Percentiles rank a stretch among this genome's conserved stretches.
These are phyloP conservation scores for Glaciozyma martinii DNA, from an alignment of 768 basidiomycete species.

Conservation along the genomic window DNA sequence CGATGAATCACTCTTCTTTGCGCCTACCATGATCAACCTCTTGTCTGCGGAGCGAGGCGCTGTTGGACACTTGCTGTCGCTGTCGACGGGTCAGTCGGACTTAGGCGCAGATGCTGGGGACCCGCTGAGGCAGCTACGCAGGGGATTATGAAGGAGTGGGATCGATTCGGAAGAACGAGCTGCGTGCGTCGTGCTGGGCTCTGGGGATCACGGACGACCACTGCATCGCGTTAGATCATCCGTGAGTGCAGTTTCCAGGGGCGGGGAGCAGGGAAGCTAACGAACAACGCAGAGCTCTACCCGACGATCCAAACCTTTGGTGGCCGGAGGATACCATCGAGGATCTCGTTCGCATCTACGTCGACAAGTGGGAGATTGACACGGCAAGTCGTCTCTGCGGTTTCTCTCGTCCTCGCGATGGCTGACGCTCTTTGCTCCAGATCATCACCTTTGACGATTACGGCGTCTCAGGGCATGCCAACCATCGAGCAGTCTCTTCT, in stretches of 20 bases:
- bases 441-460: slow-evolving; percentile 41
- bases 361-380: slow-evolving; percentile 29
- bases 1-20: slow-evolving; percentile 36
- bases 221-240: slow-evolving; percentile 36
- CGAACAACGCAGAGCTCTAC: slow-evolving; percentile 6
- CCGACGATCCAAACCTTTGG: slow-evolving; percentile 16
- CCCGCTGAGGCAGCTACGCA: neutral
- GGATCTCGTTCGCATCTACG: slow-evolving; percentile 13
- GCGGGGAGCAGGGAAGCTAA: no score
- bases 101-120: neutral
- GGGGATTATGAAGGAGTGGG: slow-evolving; percentile 41
- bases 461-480: slow-evolving; percentile 42
- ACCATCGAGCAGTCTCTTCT: slow-evolving; percentile 38
- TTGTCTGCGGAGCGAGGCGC: neutral
- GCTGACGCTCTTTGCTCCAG: slow-evolving; percentile 26
- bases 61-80: slow-evolving; percentile 19
- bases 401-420: neutral
- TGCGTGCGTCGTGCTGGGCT: slow-evolving; percentile 34
- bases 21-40: slow-evolving; percentile 27
- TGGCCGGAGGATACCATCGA: slow-evolving; percentile 33
- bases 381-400: slow-evolving; percentile 22
- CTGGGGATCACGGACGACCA: slow-evolving; percentile 35
- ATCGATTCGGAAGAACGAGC: slow-evolving; percentile 34
- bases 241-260: slow-evolving; percentile 32
- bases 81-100: slow-evolving; percentile 26